A percentile compares a stretch with the other conserved stretches of the same genome.
phyloP scores from a whole-genome alignment of 106 monocot species.

The Hemerocallis citrina region DNA sequence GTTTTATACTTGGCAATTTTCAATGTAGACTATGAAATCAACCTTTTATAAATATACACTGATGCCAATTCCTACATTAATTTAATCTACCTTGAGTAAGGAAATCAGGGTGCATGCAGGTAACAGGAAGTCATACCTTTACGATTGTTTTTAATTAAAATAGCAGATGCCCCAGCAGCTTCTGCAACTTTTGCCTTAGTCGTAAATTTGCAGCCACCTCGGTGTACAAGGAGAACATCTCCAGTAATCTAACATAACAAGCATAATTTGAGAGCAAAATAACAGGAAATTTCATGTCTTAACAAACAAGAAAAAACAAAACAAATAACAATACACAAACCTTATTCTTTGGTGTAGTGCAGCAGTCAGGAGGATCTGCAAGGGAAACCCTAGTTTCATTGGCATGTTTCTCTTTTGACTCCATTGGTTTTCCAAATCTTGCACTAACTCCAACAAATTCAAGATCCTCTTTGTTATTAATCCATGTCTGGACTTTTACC shows the following conservation, averaged over 20 bases:
- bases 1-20: too few relatives aligned
- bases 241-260: conserved; percentile 40
- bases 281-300: not conserved
- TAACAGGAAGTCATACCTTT: conserved; percentile 38
- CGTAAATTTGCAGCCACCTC: conserved; percentile 83
- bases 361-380: conserved; percentile 65
- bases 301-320: not conserved
- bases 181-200: conserved; percentile 81
- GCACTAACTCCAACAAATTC: conserved; percentile 95
- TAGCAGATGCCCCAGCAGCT: conserved; percentile 82
- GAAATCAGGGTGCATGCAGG: too few relatives aligned
- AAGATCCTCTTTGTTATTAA: conserved; percentile 44
- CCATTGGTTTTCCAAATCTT: conserved; percentile 70
- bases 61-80: too few relatives aligned
- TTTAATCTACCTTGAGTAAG: too few relatives aligned
- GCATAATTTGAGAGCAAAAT: not conserved
- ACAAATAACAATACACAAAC: too few relatives aligned
- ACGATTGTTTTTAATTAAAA: conserved; percentile 59
- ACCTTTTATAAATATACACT: too few relatives aligned
- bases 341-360: conserved; percentile 46
- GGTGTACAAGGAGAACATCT: conserved; percentile 67
- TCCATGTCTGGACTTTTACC: conserved; percentile 96
- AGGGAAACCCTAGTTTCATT: conserved; percentile 47
- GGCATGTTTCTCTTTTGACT: conserved; percentile 76
- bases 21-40: too few relatives aligned